Conservation (phyloP, 176 grass and related monocot species). For the Triticum monococcum region DNA sequence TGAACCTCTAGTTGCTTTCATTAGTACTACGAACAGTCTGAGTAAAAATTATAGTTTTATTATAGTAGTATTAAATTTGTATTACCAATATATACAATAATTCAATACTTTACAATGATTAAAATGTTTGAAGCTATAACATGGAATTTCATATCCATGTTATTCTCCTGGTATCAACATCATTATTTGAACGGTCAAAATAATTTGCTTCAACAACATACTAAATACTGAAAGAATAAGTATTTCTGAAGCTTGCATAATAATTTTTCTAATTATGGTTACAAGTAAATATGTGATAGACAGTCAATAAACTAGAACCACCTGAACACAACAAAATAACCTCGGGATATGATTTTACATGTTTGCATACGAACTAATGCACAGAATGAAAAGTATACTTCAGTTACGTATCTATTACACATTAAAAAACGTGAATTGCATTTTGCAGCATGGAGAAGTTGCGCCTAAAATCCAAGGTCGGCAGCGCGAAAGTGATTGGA, state of each 20-base stretch:
- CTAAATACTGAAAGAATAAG: not conserved
- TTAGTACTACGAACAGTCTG: not conserved
- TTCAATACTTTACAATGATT: not conserved
- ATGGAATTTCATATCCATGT: not conserved
- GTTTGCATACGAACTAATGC: not conserved
- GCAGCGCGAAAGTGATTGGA: not conserved
- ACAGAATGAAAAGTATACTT: not conserved
- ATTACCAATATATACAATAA: not conserved
- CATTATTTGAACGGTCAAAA: not conserved
- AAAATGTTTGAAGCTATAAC: not conserved
- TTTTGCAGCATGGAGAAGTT: conserved; percentile 10
- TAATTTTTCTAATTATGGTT: not conserved
- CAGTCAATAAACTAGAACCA: too few relatives aligned
- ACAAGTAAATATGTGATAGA: too few relatives aligned
- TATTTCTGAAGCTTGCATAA: not conserved
- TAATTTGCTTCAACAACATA: not conserved
- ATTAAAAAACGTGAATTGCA: too few relatives aligned
- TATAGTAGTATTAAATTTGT: not conserved
- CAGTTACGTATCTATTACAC: not conserved
- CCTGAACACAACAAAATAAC: too few relatives aligned
- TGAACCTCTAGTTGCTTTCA: not conserved
- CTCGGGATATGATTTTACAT: too few relatives aligned
- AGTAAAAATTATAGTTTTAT: not conserved
- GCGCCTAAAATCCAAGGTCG: not conserved
- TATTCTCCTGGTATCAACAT: not conserved